Percentiles rank a stretch among this genome's conserved stretches.
Conservation (phyloP, 768 basidiomycete genomes). For the Thelephora aurantiotincta region DNA sequence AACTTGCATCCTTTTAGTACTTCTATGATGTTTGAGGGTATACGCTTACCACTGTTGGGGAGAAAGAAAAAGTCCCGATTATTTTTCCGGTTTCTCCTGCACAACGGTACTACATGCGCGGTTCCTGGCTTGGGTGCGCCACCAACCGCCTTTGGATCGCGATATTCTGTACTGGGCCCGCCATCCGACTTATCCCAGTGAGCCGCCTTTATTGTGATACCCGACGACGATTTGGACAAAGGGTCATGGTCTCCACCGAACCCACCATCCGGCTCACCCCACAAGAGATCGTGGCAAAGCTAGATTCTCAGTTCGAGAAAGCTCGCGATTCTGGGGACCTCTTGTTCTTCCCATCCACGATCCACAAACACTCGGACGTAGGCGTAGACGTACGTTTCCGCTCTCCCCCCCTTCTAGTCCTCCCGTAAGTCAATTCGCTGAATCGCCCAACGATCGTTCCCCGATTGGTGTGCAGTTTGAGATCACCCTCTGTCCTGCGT, state of each 20-base stretch:
- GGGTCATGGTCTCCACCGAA: not conserved
- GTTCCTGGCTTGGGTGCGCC: not conserved
- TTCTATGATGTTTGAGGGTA: no score
- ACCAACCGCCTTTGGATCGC: not conserved
- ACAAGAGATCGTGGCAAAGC: slow-evolving; percentile 37
- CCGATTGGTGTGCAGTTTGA: slow-evolving; percentile 50
- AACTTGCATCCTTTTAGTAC: no score
- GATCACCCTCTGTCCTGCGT: slow-evolving; percentile 71
- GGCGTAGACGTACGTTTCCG: slow-evolving; percentile 43
- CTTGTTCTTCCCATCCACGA: slow-evolving; percentile 65
- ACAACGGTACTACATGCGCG: no score
- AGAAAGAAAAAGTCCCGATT: no score
- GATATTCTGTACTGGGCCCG: not conserved
- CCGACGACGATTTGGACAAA: slow-evolving; percentile 2
- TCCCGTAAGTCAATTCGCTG: not conserved
- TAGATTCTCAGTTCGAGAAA: slow-evolving; percentile 41
- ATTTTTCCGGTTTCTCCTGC: no score
- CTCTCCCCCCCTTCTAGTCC: not conserved
- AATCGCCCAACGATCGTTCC: slow-evolving; percentile 1
- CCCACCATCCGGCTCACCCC: slow-evolving; percentile 1
- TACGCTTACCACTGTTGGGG: no score
- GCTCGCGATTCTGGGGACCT: slow-evolving; percentile 54
- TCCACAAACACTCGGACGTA: slow-evolving; percentile 42
- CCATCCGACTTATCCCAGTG: not conserved
- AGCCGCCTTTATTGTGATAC: not conserved